Evolutionary conservation across 495 filamentous ascomycete genomes (phyloP), one percentile per base, ranked within the genome.

Genomic region (Parathielavia hyrcaniae): DNA sequence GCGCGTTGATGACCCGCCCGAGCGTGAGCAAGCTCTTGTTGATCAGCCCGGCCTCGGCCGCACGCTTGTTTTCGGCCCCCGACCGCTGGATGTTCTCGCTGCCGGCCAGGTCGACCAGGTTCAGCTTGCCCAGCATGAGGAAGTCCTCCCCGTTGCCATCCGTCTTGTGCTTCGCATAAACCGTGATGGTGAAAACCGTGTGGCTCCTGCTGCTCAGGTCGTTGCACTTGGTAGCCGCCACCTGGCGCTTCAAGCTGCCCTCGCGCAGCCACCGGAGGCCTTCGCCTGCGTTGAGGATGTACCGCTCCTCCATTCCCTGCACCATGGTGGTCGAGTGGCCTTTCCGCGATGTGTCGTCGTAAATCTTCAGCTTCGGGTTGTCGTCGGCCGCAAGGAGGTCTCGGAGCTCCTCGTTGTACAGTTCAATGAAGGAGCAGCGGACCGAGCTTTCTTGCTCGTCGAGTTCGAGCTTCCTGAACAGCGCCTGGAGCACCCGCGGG

Each of bases 151-250:
- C 77, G 53, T 86, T 86, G 14, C 26, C 26, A 30, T 95, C 90
- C 0, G 82, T 81, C 4, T 83, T 83, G 16, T 85, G 83, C 67
- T 96, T 96, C 51, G 89, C 86, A 63, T 88, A 85, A 0, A 89
- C 88, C 0, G 92, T 97, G 51, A 97, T 86, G 0, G 95, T 97
- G 64, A 98, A 98, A 5, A 98, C 85, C 0, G 93, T 97, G 63
- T 98, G 93, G 72, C 91, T 95, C 67, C 93, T 84, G 57, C 89
- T 95, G 74, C 90, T 96, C 20, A 97, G 80, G 65, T 98, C 95
- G 68, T 98, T 98, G 76, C 93, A 98, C 69, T 97, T 97, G 4
- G 93, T 98, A 8, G 93, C 91, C 1, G 93, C 95, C 39, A 97
- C 95, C 69, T 97, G 93, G 17, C 93, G 87, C 68, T 89, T 95